phyloP scores from a whole-genome alignment of 2,329 filamentous ascomycete genomes.

The Alternaria conjuncta region DNA sequence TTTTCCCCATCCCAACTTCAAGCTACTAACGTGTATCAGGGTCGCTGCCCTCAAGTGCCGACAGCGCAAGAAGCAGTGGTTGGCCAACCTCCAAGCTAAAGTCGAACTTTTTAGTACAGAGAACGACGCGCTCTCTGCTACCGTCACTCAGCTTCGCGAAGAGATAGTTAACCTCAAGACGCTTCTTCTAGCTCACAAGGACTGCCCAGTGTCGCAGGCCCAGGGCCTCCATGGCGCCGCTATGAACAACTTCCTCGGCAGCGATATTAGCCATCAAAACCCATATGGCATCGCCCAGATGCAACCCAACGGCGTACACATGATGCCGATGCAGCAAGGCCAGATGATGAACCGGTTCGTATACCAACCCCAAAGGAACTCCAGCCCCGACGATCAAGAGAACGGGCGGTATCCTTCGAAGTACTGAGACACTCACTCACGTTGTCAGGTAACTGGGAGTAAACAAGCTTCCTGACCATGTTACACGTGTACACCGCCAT shows the following conservation, averaged over 20 bases:
- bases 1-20: constrained; percentile 12
- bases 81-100: constrained; percentile 91
- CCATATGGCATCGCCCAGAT: constrained; percentile 57
- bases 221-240: constrained; percentile 69
- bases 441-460: constrained; percentile 38
- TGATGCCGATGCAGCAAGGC: constrained; percentile 50
- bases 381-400: constrained; percentile 35
- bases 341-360: constrained; percentile 50
- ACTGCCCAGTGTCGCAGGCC: constrained; percentile 89
- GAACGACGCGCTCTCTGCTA: constrained; percentile 84
- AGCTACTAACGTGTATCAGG: constrained; percentile 57
- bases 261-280: constrained; percentile 54
- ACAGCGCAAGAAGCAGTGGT: constrained; percentile 98
- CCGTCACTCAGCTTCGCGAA: constrained; percentile 84
- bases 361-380: constrained; percentile 29
- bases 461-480: constrained; percentile 18
- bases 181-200: constrained; percentile 89
- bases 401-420: constrained; percentile 34
- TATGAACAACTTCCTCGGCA: constrained; percentile 58
- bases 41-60: constrained; percentile 96
- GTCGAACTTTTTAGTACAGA: constrained; percentile 92
- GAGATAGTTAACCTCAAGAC: constrained; percentile 97
- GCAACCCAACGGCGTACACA: constrained; percentile 50
- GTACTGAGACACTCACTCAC: constrained; percentile 38
- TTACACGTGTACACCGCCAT: constrained; percentile 8